Conservation (phyloP, 345 rosid genomes). For the Arabidopsis thaliana region TAIR10.1 NC_003070.9:16709501-16710000, state of each 20-base stretch:
- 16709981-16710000: no score
- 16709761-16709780: slow-evolving; percentile 14
- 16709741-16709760: slow-evolving; percentile 13
- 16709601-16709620: slow-evolving; percentile 41
- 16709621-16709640: slow-evolving; percentile 44
- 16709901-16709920: no score
- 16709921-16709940: no score
- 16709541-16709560: slow-evolving; percentile 30
- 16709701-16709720: not conserved
- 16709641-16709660: slow-evolving; percentile 38
- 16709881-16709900: no score
- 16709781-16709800: slow-evolving; percentile 13
- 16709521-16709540: slow-evolving; percentile 60
- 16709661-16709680: slow-evolving; percentile 17
- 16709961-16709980: no score
- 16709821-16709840: no score
- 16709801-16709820: no score
- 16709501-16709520: slow-evolving; percentile 72
- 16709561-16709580: slow-evolving; percentile 56
- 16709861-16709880: no score
- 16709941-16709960: no score
- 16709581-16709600: slow-evolving; percentile 53
- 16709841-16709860: no score
- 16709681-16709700: slow-evolving; percentile 48
- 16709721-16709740: not conserved